Evolutionary conservation across 2,329 filamentous ascomycete species (phyloP).

Genomic region (Dactylonectria estremocensis): DNA sequence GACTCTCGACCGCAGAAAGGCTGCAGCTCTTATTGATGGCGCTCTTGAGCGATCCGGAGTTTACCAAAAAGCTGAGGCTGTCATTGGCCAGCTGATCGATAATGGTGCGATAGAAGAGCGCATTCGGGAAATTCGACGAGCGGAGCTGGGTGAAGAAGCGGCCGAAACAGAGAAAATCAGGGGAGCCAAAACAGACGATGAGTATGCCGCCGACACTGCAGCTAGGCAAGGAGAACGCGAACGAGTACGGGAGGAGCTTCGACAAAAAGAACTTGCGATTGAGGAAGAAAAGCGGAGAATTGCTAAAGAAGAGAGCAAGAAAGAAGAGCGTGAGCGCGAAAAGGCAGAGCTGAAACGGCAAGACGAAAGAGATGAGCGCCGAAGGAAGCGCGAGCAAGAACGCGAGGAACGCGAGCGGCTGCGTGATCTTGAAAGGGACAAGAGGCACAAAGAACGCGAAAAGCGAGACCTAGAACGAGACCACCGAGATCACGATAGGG

Average conservation of each 20-base stretch:
- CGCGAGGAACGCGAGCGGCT: constrained; percentile 68
- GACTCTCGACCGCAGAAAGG: constrained; percentile 80
- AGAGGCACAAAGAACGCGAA: constrained; percentile 58
- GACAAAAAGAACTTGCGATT: constrained; percentile 71
- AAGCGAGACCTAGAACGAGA: constrained; percentile 57
- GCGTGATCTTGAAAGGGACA: constrained; percentile 58
- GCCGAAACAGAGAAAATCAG: constrained; percentile 75
- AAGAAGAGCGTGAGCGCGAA: constrained; percentile 64
- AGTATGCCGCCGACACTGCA: constrained; percentile 79
- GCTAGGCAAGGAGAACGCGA: constrained; percentile 73
- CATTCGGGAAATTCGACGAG: constrained; percentile 77
- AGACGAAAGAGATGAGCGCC: constrained; percentile 65
- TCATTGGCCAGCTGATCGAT: constrained; percentile 79
- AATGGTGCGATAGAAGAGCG: constrained; percentile 77
- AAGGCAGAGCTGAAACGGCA: constrained; percentile 66
- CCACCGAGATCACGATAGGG: constrained; percentile 48
- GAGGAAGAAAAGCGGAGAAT: constrained; percentile 74
- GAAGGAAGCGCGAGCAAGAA: constrained; percentile 67
- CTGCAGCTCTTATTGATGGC: constrained; percentile 82
- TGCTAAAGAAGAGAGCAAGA: constrained; percentile 69
- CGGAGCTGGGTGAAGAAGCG: constrained; percentile 78
- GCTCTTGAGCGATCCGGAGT: constrained; percentile 83
- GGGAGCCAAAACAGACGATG: constrained; percentile 81
- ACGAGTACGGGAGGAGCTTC: constrained; percentile 72
- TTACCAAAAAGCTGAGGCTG: constrained; percentile 79